Conservation (phyloP, 2,329 filamentous ascomycete species). For the Chaetothyriales sp. region DNA sequence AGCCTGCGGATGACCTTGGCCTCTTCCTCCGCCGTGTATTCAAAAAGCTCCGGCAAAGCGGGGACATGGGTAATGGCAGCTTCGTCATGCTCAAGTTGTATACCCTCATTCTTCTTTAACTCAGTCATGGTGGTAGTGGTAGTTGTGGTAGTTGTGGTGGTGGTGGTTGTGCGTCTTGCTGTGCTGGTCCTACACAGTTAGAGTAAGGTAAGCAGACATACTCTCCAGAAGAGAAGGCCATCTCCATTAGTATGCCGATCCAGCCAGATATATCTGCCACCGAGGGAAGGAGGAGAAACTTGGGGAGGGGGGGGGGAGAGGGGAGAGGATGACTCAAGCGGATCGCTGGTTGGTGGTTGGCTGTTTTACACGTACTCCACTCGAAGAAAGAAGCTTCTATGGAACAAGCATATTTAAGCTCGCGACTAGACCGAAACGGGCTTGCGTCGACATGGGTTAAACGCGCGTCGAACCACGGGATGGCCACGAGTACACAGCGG, state of each 20-base stretch:
- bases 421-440: too few relatives aligned
- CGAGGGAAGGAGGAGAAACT: background rate
- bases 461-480: too few relatives aligned
- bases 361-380: background rate
- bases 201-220: background rate
- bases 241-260: background rate
- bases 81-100: background rate
- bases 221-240: background rate
- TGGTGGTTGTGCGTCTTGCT: too few relatives aligned
- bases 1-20: conserved; percentile 11
- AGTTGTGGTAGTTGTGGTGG: background rate
- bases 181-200: background rate
- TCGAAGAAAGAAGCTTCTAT: background rate
- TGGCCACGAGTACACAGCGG: too few relatives aligned
- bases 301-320: too few relatives aligned
- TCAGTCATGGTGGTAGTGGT: background rate
- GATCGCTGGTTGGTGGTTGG: background rate
- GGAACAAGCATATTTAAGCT: background rate
- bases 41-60: background rate
- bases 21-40: conserved; percentile 10
- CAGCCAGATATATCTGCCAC: background rate
- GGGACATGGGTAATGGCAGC: background rate
- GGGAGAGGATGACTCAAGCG: too few relatives aligned
- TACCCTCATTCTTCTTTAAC: background rate
- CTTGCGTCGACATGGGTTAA: too few relatives aligned